Conservation (phyloP, 331 rosid species). For the Cydonia oblonga region DNA sequence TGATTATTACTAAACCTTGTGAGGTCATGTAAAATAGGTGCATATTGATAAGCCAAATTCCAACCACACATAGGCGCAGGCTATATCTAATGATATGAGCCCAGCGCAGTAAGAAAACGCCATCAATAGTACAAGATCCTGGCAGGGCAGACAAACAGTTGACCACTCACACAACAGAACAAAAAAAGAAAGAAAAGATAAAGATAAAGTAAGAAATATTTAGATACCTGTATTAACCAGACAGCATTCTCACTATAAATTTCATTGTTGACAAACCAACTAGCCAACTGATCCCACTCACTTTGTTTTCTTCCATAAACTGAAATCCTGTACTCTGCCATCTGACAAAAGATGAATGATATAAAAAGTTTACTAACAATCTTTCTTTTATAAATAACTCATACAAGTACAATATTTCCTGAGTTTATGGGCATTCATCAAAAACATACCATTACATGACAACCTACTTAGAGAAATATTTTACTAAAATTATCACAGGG, state of each 20-base stretch:
- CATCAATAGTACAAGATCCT: neutral
- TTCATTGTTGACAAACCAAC: conserved; percentile 80
- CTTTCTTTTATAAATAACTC: neutral
- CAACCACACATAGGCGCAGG: neutral
- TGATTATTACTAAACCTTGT: conserved; percentile 3
- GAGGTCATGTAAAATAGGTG: neutral
- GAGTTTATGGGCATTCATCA: neutral
- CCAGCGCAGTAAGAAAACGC: neutral
- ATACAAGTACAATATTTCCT: neutral
- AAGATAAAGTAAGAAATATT: neutral
- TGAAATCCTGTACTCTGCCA: conserved; percentile 89
- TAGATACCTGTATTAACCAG: conserved; percentile 73
- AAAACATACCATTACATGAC: neutral
- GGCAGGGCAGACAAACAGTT: neutral
- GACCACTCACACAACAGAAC: neutral
- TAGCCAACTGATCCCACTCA: conserved; percentile 87
- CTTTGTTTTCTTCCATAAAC: conserved; percentile 83
- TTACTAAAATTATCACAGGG: too few species aligned
- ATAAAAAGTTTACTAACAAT: neutral
- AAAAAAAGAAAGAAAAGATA: neutral
- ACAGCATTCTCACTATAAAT: conserved; percentile 66
- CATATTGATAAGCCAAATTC: neutral
- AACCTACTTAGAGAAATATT: neutral
- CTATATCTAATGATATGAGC: neutral
- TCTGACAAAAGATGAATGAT: conserved; percentile 23